Base-by-base conservation (phyloP, 148 eudicot species). In the Rhododendron ferrugineum region DNA sequence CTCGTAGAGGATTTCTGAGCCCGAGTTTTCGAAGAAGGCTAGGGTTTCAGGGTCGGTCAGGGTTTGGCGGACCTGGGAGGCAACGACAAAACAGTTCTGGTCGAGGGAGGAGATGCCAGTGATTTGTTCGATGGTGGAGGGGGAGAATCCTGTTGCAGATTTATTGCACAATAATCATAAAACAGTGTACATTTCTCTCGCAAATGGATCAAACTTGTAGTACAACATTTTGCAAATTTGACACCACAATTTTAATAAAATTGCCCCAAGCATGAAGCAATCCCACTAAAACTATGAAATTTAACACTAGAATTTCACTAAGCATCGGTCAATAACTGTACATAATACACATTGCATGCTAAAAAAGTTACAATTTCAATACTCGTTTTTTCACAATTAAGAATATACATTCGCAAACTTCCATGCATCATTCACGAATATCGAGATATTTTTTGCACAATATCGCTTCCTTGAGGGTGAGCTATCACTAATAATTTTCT, bases 81-180 rank as follows among this genome's bases (percentile, higher is more conserved):
- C 99, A n/a, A 96, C 99, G 1, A 94, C 92, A 22, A 95, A 87
- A 22, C 87, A 89, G 64, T 94, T 96, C 85, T 96, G 99, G 8
- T 96, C 99, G 14, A 88, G 90, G 4, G 96, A 94, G 13, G 97
- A 52, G 36, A 96, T 91, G 0, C 98, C 97, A 1, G 98, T 96
- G 73, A 95, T 85, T 66, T 96, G 96, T 60, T 96, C 98, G 36
- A 96, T 54, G 16, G 87, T 70, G 11, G 98, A 82, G 6, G 97
- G 93, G 3, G 87, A 70, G 79, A 95, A 95, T 1, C 99, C 72
- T 64, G 72, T 64, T n/a, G 68, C 11, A 1, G 30, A 62, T 23
- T 62, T 62, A n/a, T 62, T n/a, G 4, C 72, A 64, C 72, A 26
- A 64, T 26, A 64, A 64, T n/a, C 72, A 64, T 64, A 9, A 23